Evolutionary conservation across 139 green algal species (phyloP), one percentile per base, ranked within the genome.

Genomic region (Penium margaritaceum): DNA sequence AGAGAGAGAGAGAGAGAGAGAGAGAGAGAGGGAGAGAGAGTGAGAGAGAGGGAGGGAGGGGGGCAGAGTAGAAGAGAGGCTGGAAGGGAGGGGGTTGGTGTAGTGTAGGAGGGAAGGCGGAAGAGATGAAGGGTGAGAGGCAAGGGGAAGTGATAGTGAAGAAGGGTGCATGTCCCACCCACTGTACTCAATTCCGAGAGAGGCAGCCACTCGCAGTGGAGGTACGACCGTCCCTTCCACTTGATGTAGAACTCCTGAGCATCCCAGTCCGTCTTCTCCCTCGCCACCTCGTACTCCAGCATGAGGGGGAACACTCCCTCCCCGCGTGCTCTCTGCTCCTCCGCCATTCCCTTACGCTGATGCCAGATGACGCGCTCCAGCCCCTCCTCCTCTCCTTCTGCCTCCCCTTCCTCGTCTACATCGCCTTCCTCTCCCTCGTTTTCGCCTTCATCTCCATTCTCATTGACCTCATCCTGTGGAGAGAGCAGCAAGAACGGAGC

Each of bases 211-310:
- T 76, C 84, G 83, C 79, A 90, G 86, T 97, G 90, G 41, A 90
- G 89, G 87, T 95, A 91, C 27, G 81, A 86, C 66, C 79, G 85
- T 24, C 88, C 77, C 54, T 86, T 86, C 92, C 92, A 97, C 85
- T 97, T 97, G 69, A 97, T 81, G 29, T 83, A 81, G 60, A 97
- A 95, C 86, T 97, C 90, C 1, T 76, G 76, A 29, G 21, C 70
- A 24, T 80, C 70, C 68, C 78, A 84, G 33, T 77, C 19, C 19
- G 61, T 53, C 34, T n/a, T 29, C 44, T 36, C 38, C n/a, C n/a
- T n/a, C 14, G 19, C 17, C 27, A 47, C 35, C 27, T 84, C 36
- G 29, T 46, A 54, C 17, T 81, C 47, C 38, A 64, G 21, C 44
- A 81, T 19, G 19, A 77, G 14, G 17, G 29, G 71, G 21, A 47